Conservation (phyloP, 2,329 filamentous ascomycete genomes). For the Bipolaris zeicola region DNA sequence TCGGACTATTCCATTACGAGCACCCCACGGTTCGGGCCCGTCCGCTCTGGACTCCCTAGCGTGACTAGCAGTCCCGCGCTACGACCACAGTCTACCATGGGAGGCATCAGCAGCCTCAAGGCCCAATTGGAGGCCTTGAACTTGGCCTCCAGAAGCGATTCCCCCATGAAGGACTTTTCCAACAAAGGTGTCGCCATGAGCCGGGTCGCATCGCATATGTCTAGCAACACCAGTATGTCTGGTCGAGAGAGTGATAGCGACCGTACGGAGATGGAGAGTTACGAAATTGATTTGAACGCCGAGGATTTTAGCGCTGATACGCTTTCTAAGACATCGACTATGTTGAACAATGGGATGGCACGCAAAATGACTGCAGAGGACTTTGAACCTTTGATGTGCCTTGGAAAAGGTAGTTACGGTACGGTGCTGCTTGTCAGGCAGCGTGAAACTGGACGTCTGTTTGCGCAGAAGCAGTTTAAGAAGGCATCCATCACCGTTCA, state of each 20-base stretch:
- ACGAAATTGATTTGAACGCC: conserved; percentile 83
- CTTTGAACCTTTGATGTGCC: conserved; percentile 87
- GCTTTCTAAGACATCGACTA: conserved; percentile 43
- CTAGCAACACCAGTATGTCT: conserved; percentile 63
- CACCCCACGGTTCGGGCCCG: conserved; percentile 51
- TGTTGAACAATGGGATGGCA: conserved; percentile 55
- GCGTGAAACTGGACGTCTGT: conserved; percentile 81
- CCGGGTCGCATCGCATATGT: conserved; percentile 49
- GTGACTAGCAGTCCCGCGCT: conserved; percentile 60
- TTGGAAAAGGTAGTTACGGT: conserved; percentile 95
- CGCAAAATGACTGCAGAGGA: conserved; percentile 92
- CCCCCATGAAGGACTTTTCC: conserved; percentile 60
- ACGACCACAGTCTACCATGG: conserved; percentile 57
- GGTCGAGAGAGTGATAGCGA: conserved; percentile 67
- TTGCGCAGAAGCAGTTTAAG: conserved; percentile 97
- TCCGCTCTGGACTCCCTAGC: conserved; percentile 53
- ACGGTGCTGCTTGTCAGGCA: conserved; percentile 95
- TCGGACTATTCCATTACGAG: conserved; percentile 55
- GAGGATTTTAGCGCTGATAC: conserved; percentile 77
- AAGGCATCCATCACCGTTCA: conserved; percentile 95
- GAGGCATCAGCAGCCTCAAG: conserved; percentile 82
- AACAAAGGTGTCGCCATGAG: conserved; percentile 49
- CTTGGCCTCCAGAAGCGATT: conserved; percentile 63
- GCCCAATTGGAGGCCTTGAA: conserved; percentile 79
- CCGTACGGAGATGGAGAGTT: conserved; percentile 76